Base-by-base conservation (phyloP, 2,329 filamentous ascomycete genomes). In the Cladosporium austrohemisphaericum region DNA sequence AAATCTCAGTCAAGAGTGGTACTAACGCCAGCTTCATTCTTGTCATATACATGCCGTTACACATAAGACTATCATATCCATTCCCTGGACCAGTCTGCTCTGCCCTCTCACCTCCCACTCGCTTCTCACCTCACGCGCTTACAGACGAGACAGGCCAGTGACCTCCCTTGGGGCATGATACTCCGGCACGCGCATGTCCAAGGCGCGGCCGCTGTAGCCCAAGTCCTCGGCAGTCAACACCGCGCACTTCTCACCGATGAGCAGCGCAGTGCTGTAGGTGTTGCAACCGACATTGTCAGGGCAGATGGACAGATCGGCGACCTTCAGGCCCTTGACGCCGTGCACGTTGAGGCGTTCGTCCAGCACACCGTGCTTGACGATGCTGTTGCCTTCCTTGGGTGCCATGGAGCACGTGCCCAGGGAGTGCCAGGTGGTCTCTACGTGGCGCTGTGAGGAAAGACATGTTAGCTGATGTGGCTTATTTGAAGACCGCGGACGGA, bases 291-390 rank as follows among this genome's bases (percentile, higher is more conserved):
- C 70, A 47, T 71, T 71, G 51, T 64, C 57, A 0, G 70, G 69
- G 6, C 62, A 58, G 14, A 70, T 65, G 52, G 58, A 65, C 55
- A 89, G 68, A 66, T 90, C 86, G 10, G 84, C 84, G 19, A 89
- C 85, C 76, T 89, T 89, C 59, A 90, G 77, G 13, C 83, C 82
- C 73, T 87, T 78, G 56, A 88, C 84, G 44, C 85, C 86, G 63
- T 89, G 84, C 3, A 90, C 85, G 57, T 88, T 89, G 49, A 90
- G 76, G 52, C 85, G 79, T 68, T 88, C 84, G 62, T 90, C 86
- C 29, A 90, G 70, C 0, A 90, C 86, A 19, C 69, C 69, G 8
- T 63, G 62, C 50, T 67, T 58, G 66, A 90, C 85, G 61, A 91
- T 87, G 60, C 79, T 83, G 72, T 89, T 91, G 52, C 87, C 86